A percentile compares a stretch with the other conserved stretches of the same genome.
These are phyloP conservation scores for Pterulicium gracile DNA, from an alignment of 1,284 basidiomycete species.

Conservation along the genomic window DNA sequence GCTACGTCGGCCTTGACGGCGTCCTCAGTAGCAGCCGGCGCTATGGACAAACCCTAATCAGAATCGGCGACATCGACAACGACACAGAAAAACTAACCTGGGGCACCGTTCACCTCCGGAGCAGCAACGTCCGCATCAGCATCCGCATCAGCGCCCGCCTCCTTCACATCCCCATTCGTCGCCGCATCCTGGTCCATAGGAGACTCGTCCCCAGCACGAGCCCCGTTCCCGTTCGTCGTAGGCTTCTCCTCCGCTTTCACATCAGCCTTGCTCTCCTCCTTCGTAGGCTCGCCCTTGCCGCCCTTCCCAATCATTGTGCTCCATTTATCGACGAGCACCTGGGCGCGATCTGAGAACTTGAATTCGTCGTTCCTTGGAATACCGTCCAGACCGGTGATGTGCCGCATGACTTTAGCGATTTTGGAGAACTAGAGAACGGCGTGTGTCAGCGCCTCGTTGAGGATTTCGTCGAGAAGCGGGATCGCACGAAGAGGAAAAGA, in stretches of 20 bases:
- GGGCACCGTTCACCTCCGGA: too few species aligned
- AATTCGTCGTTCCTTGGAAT: conserved; percentile 78
- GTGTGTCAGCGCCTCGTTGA: neutral
- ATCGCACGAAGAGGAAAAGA: conserved; percentile 11
- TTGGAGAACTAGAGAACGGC: conserved; percentile 65
- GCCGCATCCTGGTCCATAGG: too few species aligned
- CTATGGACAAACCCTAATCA: too few species aligned
- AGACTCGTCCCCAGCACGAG: too few species aligned
- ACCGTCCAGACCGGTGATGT: conserved; percentile 67
- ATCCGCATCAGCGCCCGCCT: too few species aligned
- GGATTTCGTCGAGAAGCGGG: too few species aligned
- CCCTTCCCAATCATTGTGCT: conserved; percentile 46
- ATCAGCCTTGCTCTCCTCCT: conserved; percentile 15
- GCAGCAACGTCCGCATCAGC: too few species aligned
- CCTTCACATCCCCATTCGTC: too few species aligned
- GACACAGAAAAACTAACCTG: too few species aligned
- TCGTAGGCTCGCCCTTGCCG: conserved; percentile 26
- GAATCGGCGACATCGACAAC: too few species aligned
- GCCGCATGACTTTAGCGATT: conserved; percentile 97
- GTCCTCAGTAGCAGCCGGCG: too few species aligned
- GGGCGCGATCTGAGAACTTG: conserved; percentile 77
- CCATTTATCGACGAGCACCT: conserved; percentile 67
- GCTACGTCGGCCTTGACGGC: too few species aligned
- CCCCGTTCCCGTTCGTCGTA: conserved; percentile 13
- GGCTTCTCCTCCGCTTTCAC: conserved; percentile 14